A percentile compares a stretch with the other conserved stretches of the same genome.
Evolutionary conservation across 1,284 basidiomycete species (phyloP).

Genomic region (Veloporphyrellus conicus): DNA sequence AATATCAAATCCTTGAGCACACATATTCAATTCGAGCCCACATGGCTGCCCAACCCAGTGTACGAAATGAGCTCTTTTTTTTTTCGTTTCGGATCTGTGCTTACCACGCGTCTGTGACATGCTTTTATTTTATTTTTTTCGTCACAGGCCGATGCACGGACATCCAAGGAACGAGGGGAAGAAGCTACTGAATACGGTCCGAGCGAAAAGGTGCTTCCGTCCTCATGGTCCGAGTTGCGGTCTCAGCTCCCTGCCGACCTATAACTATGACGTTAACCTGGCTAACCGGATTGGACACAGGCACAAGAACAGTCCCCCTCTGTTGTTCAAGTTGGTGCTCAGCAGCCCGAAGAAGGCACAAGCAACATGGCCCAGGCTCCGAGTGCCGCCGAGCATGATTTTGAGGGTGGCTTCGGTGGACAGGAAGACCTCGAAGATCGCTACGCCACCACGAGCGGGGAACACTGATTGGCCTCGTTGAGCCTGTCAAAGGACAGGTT

Average conservation of each 20-base stretch:
- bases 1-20: neutral
- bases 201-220: constrained; percentile 8
- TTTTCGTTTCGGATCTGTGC: constrained; percentile 3
- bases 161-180: constrained; percentile 24
- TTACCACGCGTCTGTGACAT: neutral
- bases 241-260: neutral
- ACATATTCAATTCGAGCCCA: neutral
- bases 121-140: neutral
- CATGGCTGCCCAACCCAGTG: constrained; percentile 16
- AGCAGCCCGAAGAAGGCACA: constrained; percentile 4
- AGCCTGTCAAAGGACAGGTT: too few species aligned
- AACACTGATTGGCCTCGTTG: constrained; percentile 42
- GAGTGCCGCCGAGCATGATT: constrained; percentile 26
- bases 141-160: constrained; percentile 16
- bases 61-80: neutral
- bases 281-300: neutral
- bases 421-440: constrained; percentile 49
- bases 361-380: neutral
- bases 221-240: neutral
- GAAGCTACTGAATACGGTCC: constrained; percentile 14
- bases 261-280: neutral
- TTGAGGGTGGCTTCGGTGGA: constrained; percentile 48
- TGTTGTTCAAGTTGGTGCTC: constrained; percentile 9
- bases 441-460: constrained; percentile 46
- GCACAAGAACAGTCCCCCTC: constrained; percentile 18